phyloP scores from a whole-genome alignment of 805 yeast genomes.

The Zygosaccharomyces siamensis region DNA sequence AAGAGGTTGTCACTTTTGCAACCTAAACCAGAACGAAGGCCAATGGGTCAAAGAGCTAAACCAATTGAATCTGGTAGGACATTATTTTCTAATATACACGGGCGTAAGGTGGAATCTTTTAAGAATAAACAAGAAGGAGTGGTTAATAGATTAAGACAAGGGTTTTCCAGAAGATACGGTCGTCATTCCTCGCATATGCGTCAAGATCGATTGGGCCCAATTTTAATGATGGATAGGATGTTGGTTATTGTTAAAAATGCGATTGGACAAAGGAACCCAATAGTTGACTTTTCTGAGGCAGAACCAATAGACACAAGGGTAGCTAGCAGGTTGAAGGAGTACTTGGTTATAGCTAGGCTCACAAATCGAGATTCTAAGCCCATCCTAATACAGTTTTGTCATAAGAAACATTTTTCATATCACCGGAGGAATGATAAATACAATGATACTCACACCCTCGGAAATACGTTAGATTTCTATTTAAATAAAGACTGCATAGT shows the following conservation, averaged over 20 bases:
- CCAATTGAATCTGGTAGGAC: not conserved
- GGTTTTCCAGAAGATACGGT: not conserved
- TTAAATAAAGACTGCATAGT: constrained; percentile 37
- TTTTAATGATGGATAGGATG: constrained; percentile 63
- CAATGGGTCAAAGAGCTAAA: not conserved
- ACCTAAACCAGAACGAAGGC: not conserved
- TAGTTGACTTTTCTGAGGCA: constrained; percentile 42
- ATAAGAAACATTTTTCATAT: constrained; percentile 14
- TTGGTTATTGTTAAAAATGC: constrained; percentile 54
- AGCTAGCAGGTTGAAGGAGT: constrained; percentile 75
- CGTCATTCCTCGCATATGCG: not conserved
- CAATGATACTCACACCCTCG: constrained; percentile 13
- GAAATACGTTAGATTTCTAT: constrained; percentile 30
- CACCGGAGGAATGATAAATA: constrained; percentile 25
- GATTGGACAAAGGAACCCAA: constrained; percentile 26
- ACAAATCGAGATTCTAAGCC: constrained; percentile 51
- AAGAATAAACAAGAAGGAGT: constrained; percentile 1
- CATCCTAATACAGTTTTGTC: constrained; percentile 58
- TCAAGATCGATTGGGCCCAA: constrained; percentile 44
- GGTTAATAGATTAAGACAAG: not conserved
- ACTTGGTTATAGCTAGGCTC: constrained; percentile 63
- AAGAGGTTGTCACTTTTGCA: not conserved
- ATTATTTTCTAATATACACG: not conserved
- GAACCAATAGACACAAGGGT: constrained; percentile 53
- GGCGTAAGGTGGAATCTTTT: not conserved